These are phyloP conservation scores for Mariannaea sp. DNA, from an alignment of 2,329 filamentous ascomycete genomes.

Conservation along the genomic window DNA sequence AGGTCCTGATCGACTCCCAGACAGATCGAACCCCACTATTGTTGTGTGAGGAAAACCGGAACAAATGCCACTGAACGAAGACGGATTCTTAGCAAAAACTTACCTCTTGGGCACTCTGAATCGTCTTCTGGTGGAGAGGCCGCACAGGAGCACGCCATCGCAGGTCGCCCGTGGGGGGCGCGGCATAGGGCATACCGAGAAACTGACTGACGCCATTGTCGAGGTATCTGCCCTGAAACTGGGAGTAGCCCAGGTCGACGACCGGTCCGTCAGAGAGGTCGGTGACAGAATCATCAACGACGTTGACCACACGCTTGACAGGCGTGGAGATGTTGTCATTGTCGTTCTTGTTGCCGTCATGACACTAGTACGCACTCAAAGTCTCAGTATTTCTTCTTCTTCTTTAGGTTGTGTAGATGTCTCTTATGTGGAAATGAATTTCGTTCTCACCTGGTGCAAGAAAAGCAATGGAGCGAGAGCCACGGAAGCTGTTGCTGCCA, in stretches of 20 bases:
- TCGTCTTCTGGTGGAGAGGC: conserved; percentile 42
- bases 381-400: no score
- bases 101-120: conserved; percentile 46
- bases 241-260: conserved; percentile 52
- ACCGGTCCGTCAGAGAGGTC: conserved; percentile 11
- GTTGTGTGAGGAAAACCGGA: no score
- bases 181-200: conserved; percentile 57
- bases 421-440: no score
- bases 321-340: not conserved
- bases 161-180: conserved; percentile 54
- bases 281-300: not conserved
- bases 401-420: no score
- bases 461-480: no score
- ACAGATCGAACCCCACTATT: conserved; percentile 55
- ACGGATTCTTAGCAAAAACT: no score
- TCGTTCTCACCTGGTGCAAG: no score
- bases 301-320: no score
- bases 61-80: no score
- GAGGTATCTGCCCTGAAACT: conserved; percentile 48
- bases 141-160: conserved; percentile 56
- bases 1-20: conserved; percentile 43
- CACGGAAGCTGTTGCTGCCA: no score
- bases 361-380: no score
- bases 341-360: no score
- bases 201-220: conserved; percentile 50